Percentiles rank a stretch among this genome's conserved stretches.
phyloP scores from a whole-genome alignment of 1,284 basidiomycete genomes.

The Ganoderma lucidum region DNA sequence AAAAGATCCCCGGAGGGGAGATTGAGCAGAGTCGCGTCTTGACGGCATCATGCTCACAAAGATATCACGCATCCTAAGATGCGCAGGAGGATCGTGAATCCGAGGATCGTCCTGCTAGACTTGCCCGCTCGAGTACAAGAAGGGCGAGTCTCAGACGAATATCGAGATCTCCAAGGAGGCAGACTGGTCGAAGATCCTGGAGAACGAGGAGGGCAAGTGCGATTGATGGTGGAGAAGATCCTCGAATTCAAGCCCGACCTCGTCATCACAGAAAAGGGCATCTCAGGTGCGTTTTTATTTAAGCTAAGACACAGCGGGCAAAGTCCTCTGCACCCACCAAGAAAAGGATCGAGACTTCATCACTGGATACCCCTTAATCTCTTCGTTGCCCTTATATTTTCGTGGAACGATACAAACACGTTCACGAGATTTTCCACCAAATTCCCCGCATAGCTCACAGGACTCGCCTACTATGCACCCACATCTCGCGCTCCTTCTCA shows the following conservation, averaged over 20 bases:
- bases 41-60: conserved; percentile 96
- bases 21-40: conserved; percentile 94
- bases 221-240: conserved; percentile 87
- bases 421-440: background rate
- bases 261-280: conserved; percentile 97
- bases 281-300: conserved; percentile 73
- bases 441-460: background rate
- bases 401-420: background rate
- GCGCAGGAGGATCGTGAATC: conserved; percentile 91
- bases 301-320: background rate
- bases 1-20: conserved; percentile 97
- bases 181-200: conserved; percentile 93
- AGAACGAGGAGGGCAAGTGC: conserved; percentile 98
- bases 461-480: background rate
- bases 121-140: conserved; percentile 99
- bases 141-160: conserved; percentile 98
- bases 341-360: background rate
- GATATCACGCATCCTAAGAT: conserved; percentile 99
- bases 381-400: background rate
- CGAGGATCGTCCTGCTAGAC: conserved; percentile 91
- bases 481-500: background rate
- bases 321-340: background rate
- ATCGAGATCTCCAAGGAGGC: conserved; percentile 97
- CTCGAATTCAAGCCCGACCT: conserved; percentile 96
- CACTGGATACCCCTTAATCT: background rate